A percentile compares a stretch with the other conserved stretches of the same genome.
Evolutionary conservation across 306 rosid genomes (phyloP).

Genomic region (Senna tora): DNA sequence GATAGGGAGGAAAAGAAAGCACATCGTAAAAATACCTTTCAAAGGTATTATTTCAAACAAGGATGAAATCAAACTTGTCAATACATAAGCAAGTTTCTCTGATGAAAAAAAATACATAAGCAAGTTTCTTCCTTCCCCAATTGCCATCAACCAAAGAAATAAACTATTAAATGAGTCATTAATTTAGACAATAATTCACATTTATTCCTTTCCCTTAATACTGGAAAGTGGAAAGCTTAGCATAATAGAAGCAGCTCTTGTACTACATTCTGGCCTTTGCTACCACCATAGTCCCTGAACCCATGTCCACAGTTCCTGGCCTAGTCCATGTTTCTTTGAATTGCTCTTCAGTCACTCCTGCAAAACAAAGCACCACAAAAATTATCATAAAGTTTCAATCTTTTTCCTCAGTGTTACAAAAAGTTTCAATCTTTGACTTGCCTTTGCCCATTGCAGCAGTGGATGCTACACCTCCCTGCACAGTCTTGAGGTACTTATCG

Average conservation of each 20-base stretch:
- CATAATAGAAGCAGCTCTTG: background rate
- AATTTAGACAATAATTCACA: slow-evolving; percentile 22
- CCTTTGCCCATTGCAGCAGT: slow-evolving; percentile 99
- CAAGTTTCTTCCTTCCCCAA: slow-evolving; percentile 18
- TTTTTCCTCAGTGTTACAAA: background rate
- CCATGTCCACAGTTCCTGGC: slow-evolving; percentile 64
- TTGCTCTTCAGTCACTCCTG: slow-evolving; percentile 97
- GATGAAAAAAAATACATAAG: no score
- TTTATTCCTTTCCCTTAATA: slow-evolving; percentile 36
- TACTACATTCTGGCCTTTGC: slow-evolving; percentile 89
- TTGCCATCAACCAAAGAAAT: background rate
- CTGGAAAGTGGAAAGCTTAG: background rate
- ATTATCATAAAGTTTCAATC: background rate
- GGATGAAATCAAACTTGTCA: slow-evolving; percentile 27
- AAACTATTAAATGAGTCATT: slow-evolving; percentile 10
- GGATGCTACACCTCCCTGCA: slow-evolving; percentile 92
- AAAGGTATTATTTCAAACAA: background rate
- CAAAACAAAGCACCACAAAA: background rate
- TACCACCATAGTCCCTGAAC: slow-evolving; percentile 60
- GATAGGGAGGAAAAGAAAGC: background rate
- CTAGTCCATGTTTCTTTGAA: slow-evolving; percentile 91
- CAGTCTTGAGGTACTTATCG: slow-evolving; percentile 91
- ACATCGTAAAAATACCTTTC: slow-evolving; percentile 26
- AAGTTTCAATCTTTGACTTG: slow-evolving; percentile 34
- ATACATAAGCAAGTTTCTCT: slow-evolving; percentile 29